Conservation (phyloP, 148 eudicot genomes). For the Vaccinium myrtillus region DNA sequence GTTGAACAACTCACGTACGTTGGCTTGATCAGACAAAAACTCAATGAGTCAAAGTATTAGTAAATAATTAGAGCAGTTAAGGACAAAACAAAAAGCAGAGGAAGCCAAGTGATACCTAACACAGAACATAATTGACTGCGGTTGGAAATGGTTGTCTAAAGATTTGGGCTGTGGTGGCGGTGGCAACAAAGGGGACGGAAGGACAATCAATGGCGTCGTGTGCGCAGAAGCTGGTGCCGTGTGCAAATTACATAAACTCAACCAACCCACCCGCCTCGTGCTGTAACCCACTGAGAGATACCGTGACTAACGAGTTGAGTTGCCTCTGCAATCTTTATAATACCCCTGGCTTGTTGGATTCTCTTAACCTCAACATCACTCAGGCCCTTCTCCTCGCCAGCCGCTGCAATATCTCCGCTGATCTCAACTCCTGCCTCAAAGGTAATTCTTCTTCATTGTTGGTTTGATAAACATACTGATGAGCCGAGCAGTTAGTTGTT, state of each 20-base stretch:
- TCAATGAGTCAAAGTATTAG: too few relatives aligned
- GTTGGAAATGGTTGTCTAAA: not conserved
- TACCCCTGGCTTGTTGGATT: constrained; percentile 13
- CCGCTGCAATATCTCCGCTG: constrained; percentile 25
- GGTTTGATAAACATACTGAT: not conserved
- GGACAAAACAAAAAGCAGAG: not conserved
- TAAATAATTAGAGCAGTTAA: not conserved
- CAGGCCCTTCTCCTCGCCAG: constrained; percentile 24
- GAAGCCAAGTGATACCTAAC: not conserved
- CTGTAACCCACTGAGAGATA: constrained; percentile 29
- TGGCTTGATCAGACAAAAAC: too few relatives aligned
- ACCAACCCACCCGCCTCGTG: constrained; percentile 33
- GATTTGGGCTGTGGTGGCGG: not conserved
- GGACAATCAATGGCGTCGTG: constrained; percentile 22
- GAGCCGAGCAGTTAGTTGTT: not conserved
- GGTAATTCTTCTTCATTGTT: constrained; percentile 8
- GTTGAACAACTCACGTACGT: too few relatives aligned
- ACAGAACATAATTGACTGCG: not conserved
- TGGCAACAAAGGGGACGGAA: not conserved
- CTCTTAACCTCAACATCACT: constrained; percentile 22
- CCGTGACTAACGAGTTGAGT: constrained; percentile 11
- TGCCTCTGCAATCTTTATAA: constrained; percentile 34
- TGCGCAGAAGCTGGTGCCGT: constrained; percentile 24
- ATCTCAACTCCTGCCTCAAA: constrained; percentile 4
- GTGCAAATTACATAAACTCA: constrained; percentile 22